Base-by-base conservation (phyloP, 371 early-diverging fungal species). In the Mucor irregularis region DNA sequence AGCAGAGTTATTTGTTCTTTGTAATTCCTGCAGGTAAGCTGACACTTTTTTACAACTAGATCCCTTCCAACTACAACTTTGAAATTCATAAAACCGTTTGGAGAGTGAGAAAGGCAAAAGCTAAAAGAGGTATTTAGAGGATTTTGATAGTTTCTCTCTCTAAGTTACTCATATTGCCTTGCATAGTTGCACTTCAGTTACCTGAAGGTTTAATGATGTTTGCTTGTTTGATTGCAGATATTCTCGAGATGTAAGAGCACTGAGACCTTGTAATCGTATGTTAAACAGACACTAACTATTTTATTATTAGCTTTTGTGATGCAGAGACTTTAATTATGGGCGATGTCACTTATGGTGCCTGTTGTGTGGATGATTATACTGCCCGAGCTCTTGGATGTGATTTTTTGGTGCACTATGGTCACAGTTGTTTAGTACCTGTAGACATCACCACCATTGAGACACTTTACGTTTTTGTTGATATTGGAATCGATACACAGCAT, bases 311-410 rank as follows among this genome's bases (percentile, higher is more conserved):
- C 19, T 96, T 95, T 56, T 88, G 89, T 64, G 80, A 85, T 14
- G 95, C 93, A 4, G 97, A 95, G 57, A 94, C 94, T 6, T 78
- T 97, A 19, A 90, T 99, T 37, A 96, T 99, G 92, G 97, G 96
- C 17, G 99, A 99, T 78, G 99, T 99, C 4, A 99, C 99, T 0
- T 99, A 99, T 69, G 99, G 99, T 25, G 99, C 99, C 13, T 99
- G 99, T 72, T 99, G 99, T 73, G 84, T 99, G 26, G 99, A 99
- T 74, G 99, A 99, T 66, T 95, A 85, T 64, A 95, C 96, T 0
- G 97, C 98, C 0, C 80, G 85, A 25, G 93, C 92, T 2, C 78
- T 98, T 4, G 95, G 90, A 2, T 97, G 98, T 71, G 99, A 99
- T 71, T 94, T 98, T 61, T 79, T 99, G 72, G 86, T 99, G 14